These are phyloP conservation scores for Aspergillus nidulans DNA, from an alignment of 495 filamentous ascomycete species.

Conservation along the genomic window DNA sequence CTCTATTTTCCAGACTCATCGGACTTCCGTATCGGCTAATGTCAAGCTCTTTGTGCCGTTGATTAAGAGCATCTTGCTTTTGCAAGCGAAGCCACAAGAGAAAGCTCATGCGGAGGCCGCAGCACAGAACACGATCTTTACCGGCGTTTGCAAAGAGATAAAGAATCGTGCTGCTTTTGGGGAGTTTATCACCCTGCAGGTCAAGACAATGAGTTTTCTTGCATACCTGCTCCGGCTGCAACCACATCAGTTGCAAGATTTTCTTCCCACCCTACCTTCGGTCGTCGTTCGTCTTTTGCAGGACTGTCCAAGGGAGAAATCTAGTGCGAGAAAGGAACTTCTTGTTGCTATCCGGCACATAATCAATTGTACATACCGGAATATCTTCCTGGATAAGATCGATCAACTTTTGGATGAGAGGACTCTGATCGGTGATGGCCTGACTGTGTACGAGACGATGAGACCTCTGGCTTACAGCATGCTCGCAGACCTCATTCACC, in stretches of 20 bases:
- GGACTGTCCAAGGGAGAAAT: slow-evolving; percentile 92
- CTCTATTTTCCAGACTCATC: slow-evolving; percentile 92
- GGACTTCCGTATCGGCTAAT: slow-evolving; percentile 70
- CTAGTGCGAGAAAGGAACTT: slow-evolving; percentile 87
- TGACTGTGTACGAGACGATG: slow-evolving; percentile 96
- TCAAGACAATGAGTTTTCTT: slow-evolving; percentile 99
- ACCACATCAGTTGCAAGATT: slow-evolving; percentile 81
- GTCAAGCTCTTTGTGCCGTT: slow-evolving; percentile 90
- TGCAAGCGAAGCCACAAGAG: slow-evolving; percentile 91
- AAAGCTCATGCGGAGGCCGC: slow-evolving; percentile 83
- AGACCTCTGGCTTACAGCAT: slow-evolving; percentile 95
- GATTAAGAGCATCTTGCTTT: slow-evolving; percentile 82
- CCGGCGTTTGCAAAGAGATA: slow-evolving; percentile 89
- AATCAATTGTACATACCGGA: slow-evolving; percentile 97
- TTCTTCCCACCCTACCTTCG: slow-evolving; percentile 78
- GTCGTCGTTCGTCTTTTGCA: slow-evolving; percentile 89
- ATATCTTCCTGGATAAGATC: slow-evolving; percentile 91
- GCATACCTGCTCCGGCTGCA: slow-evolving; percentile 91
- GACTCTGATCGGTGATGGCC: slow-evolving; percentile 89
- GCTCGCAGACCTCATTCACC: slow-evolving; percentile 96
- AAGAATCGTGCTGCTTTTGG: slow-evolving; percentile 93
- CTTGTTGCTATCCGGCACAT: slow-evolving; percentile 96
- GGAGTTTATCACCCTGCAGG: slow-evolving; percentile 94
- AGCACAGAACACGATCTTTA: slow-evolving; percentile 72
- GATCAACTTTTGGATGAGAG: slow-evolving; percentile 91